Base-by-base conservation (phyloP, 108 stramenopile genomes). In the Cyclotella choctawhatcheeana region DNA sequence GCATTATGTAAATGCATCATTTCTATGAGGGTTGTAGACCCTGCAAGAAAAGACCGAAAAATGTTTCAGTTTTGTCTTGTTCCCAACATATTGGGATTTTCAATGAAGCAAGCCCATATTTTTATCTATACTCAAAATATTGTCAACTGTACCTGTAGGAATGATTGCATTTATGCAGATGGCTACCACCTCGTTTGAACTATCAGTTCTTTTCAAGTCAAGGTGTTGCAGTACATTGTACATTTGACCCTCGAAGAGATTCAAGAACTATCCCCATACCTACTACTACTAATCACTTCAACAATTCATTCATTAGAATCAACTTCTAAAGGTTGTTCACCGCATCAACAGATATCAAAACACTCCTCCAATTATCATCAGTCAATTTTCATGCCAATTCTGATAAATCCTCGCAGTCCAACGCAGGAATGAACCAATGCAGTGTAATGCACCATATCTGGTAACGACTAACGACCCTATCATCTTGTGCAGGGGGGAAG, bases 391-490 rank as follows among this genome's bases (percentile, higher is more conserved):
- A 48, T n/a, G 47, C 47, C 47, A 48, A 48, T n/a, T 48, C 47
- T 48, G 16, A n/a, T n/a, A n/a, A 4, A n/a, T n/a, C n/a, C 4
- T 48, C n/a, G 12, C 47, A n/a, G 18, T n/a, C 47, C 4, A n/a
- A 48, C 4, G 47, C 16, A 48, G 47, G 47, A 48, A 48, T 4
- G 47, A 48, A 48, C 16, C 18, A 4, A 48, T n/a, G 47, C n/a
- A n/a, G 47, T 48, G n/a, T 4, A 48, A 48, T n/a, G 47, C 47
- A n/a, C 47, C n/a, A n/a, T n/a, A n/a, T 48, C 47, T 48, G 47
- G 47, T 4, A 48, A n/a, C 8, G n/a, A n/a, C n/a, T n/a, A n/a
- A n/a, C n/a, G 47, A 48, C 4, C 17, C 18, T 10, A 48, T 8
- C 4, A n/a, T 4, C 47, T n/a, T n/a, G n/a, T n/a, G n/a, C n/a